Evolutionary conservation across 2,329 filamentous ascomycete genomes (phyloP).

Genomic region (Trematosphaeria pertusa): DNA sequence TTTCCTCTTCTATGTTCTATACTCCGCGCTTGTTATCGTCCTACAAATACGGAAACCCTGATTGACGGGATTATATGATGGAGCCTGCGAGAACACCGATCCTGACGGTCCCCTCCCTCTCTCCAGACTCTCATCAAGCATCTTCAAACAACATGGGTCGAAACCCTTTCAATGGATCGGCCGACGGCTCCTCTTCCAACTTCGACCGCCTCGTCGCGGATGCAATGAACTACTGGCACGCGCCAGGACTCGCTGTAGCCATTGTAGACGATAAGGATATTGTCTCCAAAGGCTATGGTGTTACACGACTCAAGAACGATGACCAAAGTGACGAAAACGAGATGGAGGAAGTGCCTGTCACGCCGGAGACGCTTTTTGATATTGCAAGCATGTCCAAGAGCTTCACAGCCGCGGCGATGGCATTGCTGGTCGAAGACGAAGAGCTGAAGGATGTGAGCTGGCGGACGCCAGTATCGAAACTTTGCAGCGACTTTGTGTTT

Average conservation of each 20-base stretch:
- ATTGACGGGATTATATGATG: too few species aligned
- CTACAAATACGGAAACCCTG: too few species aligned
- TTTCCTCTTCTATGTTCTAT: too few species aligned
- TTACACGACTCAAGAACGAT: background rate
- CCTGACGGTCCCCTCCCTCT: too few species aligned
- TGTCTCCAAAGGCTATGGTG: background rate
- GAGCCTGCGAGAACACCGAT: too few species aligned
- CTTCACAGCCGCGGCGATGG: slow-evolving; percentile 5
- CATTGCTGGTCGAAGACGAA: slow-evolving; percentile 7
- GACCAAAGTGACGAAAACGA: background rate
- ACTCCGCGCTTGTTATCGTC: too few species aligned
- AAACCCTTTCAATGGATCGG: background rate
- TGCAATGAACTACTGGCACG: slow-evolving; percentile 13
- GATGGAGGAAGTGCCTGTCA: background rate
- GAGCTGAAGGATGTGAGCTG: slow-evolving; percentile 6
- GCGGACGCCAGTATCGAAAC: slow-evolving; percentile 2
- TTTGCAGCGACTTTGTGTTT: slow-evolving; percentile 1
- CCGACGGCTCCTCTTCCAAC: background rate
- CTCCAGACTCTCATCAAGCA: background rate
- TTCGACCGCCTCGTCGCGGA: slow-evolving; percentile 6
- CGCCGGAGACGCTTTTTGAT: slow-evolving; percentile 6
- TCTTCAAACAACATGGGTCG: background rate
- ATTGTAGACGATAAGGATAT: background rate
- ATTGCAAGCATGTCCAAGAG: slow-evolving; percentile 6
- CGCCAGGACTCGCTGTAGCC: slow-evolving; percentile 8